Base-by-base conservation (phyloP, 139 green algal species). In the Chlamydomonas applanata region DNA sequence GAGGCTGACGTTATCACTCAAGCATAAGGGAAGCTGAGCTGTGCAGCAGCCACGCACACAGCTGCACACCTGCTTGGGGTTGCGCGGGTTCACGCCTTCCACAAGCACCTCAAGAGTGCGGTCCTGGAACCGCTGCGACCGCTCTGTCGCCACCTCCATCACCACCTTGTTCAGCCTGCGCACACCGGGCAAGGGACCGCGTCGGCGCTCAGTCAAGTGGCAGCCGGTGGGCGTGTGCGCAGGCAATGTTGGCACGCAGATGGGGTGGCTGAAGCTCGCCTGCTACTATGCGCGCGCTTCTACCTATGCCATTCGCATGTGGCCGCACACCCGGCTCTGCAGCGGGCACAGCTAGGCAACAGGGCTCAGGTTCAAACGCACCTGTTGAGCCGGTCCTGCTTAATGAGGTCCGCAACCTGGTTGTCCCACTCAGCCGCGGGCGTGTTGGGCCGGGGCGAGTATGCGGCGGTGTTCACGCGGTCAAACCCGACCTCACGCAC, bases 391-490 rank as follows among this genome's bases (percentile, higher is more conserved):
- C 95, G 79, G 89, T 99, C 95, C 7, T 79, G 30, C 87, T 99
- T 99, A 77, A 99, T 89, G 0, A 98, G 76, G 76, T 98, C 95
- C 2, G 85, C 85, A 46, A 98, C 90, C 88, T 98, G 93, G 78
- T 96, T 83, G 3, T 91, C 85, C 85, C 90, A 91, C 5, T 83
- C 69, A 0, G 94, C 95, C 24, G 95, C 95, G 1, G 95, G 95
- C 4, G 95, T 99, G 88, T 94, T 96, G 25, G 95, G 95, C 1
- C 95, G 88, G 16, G 87, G 83, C 9, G 82, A 92, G 85, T 97
- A 97, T 5, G 92, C 92, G 30, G 92, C 93, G 16, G 95, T 99
- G 90, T 98, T 98, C 72, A 98, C 95, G 3, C 89, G 82, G 91
- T 99, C 95, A 82, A 99, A 98, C 36, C 89, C 89, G 2, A 98